A percentile compares a stretch with the other conserved stretches of the same genome.
These are phyloP conservation scores for Penicillium malachiteum DNA, from an alignment of 495 filamentous ascomycete genomes.

Conservation along the genomic window DNA sequence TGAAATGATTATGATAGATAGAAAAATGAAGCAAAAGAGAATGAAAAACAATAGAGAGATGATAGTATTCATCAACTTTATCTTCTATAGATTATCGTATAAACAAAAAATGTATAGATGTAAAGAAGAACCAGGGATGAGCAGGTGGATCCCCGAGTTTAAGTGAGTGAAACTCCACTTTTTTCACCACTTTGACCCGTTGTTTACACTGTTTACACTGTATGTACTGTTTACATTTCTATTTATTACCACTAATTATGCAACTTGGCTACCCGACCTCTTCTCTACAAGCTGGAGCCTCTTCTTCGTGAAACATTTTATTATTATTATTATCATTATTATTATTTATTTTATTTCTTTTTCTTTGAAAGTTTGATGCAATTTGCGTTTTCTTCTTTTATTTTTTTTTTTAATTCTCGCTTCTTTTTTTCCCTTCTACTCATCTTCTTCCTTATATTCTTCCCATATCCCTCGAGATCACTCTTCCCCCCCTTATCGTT, in stretches of 20 bases:
- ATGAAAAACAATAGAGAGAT: not conserved
- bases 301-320: conserved; percentile 22
- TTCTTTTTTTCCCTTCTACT: conserved; percentile 8
- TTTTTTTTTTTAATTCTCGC: conserved; percentile 12
- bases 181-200: not conserved
- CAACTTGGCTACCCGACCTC: not conserved
- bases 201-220: not conserved
- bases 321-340: conserved; percentile 3
- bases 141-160: conserved; percentile 9
- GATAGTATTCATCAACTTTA: not conserved
- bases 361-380: not conserved
- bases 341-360: not conserved
- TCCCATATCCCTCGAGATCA: conserved; percentile 6
- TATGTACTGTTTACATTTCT: too few relatives aligned
- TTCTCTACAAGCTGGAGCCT: conserved; percentile 12
- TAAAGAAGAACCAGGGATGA: conserved; percentile 6
- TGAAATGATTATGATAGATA: not conserved
- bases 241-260: too few relatives aligned
- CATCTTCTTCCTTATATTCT: conserved; percentile 6
- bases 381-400: not conserved
- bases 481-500: conserved; percentile 3
- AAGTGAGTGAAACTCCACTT: conserved; percentile 8
- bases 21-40: not conserved
- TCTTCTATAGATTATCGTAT: not conserved
- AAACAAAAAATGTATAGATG: not conserved